phyloP scores from a whole-genome alignment of 108 stramenopile genomes.

The Cyclotella sp. region DNA sequence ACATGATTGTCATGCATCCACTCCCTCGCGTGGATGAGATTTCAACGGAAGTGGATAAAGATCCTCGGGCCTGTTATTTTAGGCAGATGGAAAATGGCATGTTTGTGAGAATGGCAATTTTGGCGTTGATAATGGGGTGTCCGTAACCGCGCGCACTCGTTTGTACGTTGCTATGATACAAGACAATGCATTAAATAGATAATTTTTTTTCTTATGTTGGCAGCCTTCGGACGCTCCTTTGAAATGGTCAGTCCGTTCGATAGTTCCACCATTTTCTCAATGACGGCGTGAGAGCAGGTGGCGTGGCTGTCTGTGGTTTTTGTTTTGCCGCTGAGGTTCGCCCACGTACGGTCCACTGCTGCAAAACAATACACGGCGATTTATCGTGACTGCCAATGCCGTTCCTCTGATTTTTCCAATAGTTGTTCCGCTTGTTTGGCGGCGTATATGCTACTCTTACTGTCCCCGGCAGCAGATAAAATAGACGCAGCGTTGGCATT shows the following conservation, averaged over 20 bases:
- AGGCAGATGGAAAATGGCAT: slow-evolving; percentile 99
- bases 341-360: slow-evolving; percentile 27
- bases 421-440: slow-evolving; percentile 27
- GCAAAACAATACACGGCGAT: slow-evolving; percentile 33
- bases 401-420: slow-evolving; percentile 20
- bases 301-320: slow-evolving; percentile 15
- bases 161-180: too few species aligned
- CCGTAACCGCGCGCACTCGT: too few species aligned
- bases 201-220: too few species aligned
- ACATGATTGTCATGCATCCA: slow-evolving; percentile 94
- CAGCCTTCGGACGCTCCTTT: too few species aligned
- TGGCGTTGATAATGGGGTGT: slow-evolving; percentile 80
- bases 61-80: slow-evolving; percentile 98
- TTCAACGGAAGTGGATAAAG: slow-evolving; percentile 86
- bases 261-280: slow-evolving; percentile 36
- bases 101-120: slow-evolving; percentile 96
- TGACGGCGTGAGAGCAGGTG: slow-evolving; percentile 18
- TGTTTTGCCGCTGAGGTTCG: slow-evolving; percentile 22
- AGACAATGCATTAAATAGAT: too few species aligned
- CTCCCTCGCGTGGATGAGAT: slow-evolving; percentile 95
- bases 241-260: slow-evolving; percentile 12
- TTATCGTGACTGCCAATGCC: slow-evolving; percentile 19
- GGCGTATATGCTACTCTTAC: slow-evolving; percentile 24
- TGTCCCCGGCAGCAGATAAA: slow-evolving; percentile 18
- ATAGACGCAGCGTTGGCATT: slow-evolving; percentile 30